Conservation (phyloP, 495 filamentous ascomycete genomes). For the Pyrenula massariospora region DNA sequence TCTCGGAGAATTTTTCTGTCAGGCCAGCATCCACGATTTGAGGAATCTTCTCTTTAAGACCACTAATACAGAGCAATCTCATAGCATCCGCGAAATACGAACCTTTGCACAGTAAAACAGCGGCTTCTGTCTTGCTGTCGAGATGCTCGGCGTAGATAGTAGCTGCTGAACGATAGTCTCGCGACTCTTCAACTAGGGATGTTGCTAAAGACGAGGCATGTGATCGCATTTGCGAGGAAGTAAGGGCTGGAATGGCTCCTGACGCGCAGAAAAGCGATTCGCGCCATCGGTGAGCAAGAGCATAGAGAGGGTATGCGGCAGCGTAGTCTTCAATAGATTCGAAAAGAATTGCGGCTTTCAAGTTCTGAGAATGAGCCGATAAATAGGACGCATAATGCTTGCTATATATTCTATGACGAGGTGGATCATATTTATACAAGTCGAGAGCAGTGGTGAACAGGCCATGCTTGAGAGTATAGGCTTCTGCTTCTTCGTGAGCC, state of each 20-base stretch:
- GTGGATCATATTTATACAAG: conserved; percentile 70
- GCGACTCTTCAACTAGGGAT: conserved; percentile 67
- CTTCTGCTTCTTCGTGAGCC: conserved; percentile 60
- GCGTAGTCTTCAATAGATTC: conserved; percentile 68
- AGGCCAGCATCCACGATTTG: conserved; percentile 65
- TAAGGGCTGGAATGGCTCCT: conserved; percentile 40
- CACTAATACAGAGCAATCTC: conserved; percentile 46
- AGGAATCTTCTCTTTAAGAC: conserved; percentile 31
- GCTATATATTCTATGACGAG: conserved; percentile 49
- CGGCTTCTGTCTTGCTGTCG: conserved; percentile 51
- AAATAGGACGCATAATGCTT: conserved; percentile 70
- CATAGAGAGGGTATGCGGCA: conserved; percentile 67
- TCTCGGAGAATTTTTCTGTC: conserved; percentile 59
- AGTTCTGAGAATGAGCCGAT: conserved; percentile 57
- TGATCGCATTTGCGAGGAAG: conserved; percentile 39
- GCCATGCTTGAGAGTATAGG: conserved; percentile 64
- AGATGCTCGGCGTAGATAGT: conserved; percentile 74
- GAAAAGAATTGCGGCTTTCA: conserved; percentile 76
- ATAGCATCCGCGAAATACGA: conserved; percentile 76
- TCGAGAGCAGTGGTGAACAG: conserved; percentile 68
- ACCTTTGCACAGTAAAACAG: conserved; percentile 65
- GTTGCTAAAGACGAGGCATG: conserved; percentile 60
- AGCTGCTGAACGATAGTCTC: conserved; percentile 70
- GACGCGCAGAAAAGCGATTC: conserved; percentile 72
- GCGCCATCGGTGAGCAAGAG: conserved; percentile 75